Conservation (phyloP, 306 rosid genomes). For the Glycine soja region DNA sequence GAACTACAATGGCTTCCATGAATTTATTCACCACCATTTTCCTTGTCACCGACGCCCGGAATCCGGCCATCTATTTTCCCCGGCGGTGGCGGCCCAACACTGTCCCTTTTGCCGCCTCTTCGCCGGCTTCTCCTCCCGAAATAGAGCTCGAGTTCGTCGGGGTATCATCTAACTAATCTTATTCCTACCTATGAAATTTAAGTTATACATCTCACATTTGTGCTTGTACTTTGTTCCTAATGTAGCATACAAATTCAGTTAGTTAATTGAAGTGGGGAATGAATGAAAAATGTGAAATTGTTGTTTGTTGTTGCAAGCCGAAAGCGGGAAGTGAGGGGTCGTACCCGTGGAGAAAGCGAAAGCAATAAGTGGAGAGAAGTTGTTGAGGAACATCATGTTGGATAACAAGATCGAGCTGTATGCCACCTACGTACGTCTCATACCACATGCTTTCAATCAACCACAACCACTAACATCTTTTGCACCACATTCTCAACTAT, state of each 20-base stretch:
- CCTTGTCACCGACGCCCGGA: constrained; percentile 22
- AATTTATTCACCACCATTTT: constrained; percentile 54
- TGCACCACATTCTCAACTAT: no score
- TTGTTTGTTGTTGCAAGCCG: constrained; percentile 56
- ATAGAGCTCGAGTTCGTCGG: constrained; percentile 83
- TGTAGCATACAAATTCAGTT: neutral
- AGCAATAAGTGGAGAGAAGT: constrained; percentile 78
- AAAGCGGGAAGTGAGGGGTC: constrained; percentile 60
- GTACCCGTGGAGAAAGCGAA: constrained; percentile 62
- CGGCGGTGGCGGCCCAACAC: constrained; percentile 47
- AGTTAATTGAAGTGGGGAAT: no score
- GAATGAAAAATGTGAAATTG: neutral
- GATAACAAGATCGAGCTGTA: constrained; percentile 90
- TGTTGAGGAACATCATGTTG: constrained; percentile 83
- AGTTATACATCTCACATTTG: neutral
- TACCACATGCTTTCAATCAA: constrained; percentile 41
- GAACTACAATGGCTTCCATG: constrained; percentile 71
- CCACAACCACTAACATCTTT: constrained; percentile 14
- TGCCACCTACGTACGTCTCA: constrained; percentile 86
- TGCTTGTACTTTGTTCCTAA: neutral
- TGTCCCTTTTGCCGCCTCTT: constrained; percentile 47
- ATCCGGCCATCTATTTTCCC: neutral
- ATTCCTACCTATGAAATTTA: no score
- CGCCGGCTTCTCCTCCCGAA: constrained; percentile 52
- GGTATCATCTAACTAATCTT: constrained; percentile 46